phyloP scores from a whole-genome alignment of 2,329 filamentous ascomycete species.

The Fonsecaea nubica region DNA sequence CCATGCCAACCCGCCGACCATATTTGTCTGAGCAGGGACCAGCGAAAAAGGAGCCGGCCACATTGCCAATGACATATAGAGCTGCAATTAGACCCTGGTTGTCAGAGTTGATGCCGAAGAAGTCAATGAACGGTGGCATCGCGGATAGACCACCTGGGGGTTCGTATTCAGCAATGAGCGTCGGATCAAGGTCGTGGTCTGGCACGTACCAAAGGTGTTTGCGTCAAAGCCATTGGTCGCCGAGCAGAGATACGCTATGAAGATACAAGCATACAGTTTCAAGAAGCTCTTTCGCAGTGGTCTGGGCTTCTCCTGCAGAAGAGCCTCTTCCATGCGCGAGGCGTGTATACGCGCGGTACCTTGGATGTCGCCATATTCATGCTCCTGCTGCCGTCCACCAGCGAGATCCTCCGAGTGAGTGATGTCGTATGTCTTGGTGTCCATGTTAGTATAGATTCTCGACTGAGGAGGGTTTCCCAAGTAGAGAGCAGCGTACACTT shows the following conservation, averaged over 20 bases:
- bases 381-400: neutral
- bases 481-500: neutral
- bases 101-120: slow-evolving; percentile 14
- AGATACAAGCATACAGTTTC: slow-evolving; percentile 17
- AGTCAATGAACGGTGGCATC: slow-evolving; percentile 18
- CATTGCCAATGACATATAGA: slow-evolving; percentile 14
- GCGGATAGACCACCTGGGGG: slow-evolving; percentile 13
- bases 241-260: slow-evolving; percentile 18
- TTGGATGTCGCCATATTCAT: neutral
- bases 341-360: slow-evolving; percentile 11
- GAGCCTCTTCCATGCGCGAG: slow-evolving; percentile 20
- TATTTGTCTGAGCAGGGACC: slow-evolving; percentile 47
- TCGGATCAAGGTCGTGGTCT: neutral
- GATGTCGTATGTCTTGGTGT: slow-evolving; percentile 15
- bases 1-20: slow-evolving; percentile 44
- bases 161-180: neutral
- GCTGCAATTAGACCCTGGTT: slow-evolving; percentile 14
- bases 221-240: slow-evolving; percentile 22
- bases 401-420: slow-evolving; percentile 5
- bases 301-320: slow-evolving; percentile 13
- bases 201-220: slow-evolving; percentile 18
- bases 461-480: neutral
- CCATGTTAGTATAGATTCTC: neutral
- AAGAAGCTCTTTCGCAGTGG: slow-evolving; percentile 17
- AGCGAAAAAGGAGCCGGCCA: slow-evolving; percentile 39